Conservation (phyloP, 1,139 yeast species). For the Blastobotrys indianensis region DNA sequence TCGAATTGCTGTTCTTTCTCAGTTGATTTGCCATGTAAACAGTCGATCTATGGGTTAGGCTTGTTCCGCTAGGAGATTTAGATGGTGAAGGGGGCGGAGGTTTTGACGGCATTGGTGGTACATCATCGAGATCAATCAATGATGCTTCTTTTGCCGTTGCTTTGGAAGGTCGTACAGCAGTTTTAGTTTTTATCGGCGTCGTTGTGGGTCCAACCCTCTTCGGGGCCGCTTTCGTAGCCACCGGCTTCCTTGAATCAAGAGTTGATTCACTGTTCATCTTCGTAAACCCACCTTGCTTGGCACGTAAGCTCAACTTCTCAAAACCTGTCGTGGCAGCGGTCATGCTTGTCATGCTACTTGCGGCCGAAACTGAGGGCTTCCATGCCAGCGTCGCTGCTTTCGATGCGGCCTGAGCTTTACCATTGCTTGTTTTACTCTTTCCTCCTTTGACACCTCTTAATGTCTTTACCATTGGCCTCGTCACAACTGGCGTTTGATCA, state of each 20-base stretch:
- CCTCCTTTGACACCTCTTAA: slow-evolving; percentile 21
- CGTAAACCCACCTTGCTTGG: slow-evolving; percentile 15
- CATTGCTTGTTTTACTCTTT: slow-evolving; percentile 14
- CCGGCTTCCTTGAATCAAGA: slow-evolving; percentile 2
- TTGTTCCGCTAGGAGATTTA: background rate
- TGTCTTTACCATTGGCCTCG: slow-evolving; percentile 20
- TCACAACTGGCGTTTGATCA: too few species aligned
- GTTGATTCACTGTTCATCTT: slow-evolving; percentile 10
- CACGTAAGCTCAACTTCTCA: slow-evolving; percentile 17
- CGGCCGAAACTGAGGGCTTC: slow-evolving; percentile 9
- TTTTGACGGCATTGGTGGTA: slow-evolving; percentile 3
- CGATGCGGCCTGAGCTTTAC: slow-evolving; percentile 20
- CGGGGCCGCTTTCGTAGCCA: background rate
- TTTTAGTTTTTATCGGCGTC: background rate
- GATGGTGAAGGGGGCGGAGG: background rate
- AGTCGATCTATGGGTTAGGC: slow-evolving; percentile 3
- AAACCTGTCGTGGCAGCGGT: slow-evolving; percentile 12
- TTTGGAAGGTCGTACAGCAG: slow-evolving; percentile 1
- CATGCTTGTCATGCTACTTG: background rate
- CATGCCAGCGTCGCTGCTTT: slow-evolving; percentile 27
- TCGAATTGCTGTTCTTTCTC: background rate
- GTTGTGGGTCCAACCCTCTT: background rate
- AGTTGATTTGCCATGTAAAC: slow-evolving; percentile 7
- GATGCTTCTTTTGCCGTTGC: slow-evolving; percentile 8
- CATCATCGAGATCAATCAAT: slow-evolving; percentile 1